Percentiles rank a stretch among this genome's conserved stretches.
Evolutionary conservation across 306 rosid species (phyloP).

Genomic region (Cicer yamashitae): DNA sequence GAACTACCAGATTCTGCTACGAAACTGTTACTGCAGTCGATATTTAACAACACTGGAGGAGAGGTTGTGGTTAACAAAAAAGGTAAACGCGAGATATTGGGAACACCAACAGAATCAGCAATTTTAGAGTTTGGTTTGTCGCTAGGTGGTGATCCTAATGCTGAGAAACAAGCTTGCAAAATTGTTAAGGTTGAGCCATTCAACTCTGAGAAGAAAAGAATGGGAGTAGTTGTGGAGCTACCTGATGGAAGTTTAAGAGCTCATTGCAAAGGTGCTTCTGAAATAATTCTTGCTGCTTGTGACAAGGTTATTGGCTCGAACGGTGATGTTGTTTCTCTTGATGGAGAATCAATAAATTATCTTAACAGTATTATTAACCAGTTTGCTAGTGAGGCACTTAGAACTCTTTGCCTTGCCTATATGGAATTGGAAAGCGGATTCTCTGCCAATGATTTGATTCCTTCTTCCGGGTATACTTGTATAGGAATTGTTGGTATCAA

Average conservation of each 20-base stretch:
- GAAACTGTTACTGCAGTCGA: constrained; percentile 72
- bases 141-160: constrained; percentile 73
- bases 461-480: constrained; percentile 82
- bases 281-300: constrained; percentile 79
- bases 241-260: constrained; percentile 77
- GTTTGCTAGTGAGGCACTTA: constrained; percentile 91
- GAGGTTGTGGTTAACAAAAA: constrained; percentile 78
- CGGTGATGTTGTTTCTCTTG: constrained; percentile 76
- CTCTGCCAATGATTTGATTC: constrained; percentile 62
- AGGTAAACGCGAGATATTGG: constrained; percentile 77
- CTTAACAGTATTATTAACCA: constrained; percentile 63
- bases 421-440: constrained; percentile 70
- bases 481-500: constrained; percentile 92
- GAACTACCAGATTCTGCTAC: constrained; percentile 62
- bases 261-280: constrained; percentile 95
- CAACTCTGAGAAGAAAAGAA: constrained; percentile 85
- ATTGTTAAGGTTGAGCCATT: constrained; percentile 88
- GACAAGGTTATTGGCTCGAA: constrained; percentile 74
- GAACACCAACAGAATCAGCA: constrained; percentile 91
- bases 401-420: constrained; percentile 92
- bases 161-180: constrained; percentile 64
- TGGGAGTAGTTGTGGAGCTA: constrained; percentile 83
- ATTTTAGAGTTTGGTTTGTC: constrained; percentile 80
- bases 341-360: constrained; percentile 57
- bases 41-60: constrained; percentile 89